Evolutionary conservation across 2,329 filamentous ascomycete species (phyloP), one percentile per base, ranked within the genome.

Genomic region (Ophiocordyceps camponoti-rufipedis): DNA sequence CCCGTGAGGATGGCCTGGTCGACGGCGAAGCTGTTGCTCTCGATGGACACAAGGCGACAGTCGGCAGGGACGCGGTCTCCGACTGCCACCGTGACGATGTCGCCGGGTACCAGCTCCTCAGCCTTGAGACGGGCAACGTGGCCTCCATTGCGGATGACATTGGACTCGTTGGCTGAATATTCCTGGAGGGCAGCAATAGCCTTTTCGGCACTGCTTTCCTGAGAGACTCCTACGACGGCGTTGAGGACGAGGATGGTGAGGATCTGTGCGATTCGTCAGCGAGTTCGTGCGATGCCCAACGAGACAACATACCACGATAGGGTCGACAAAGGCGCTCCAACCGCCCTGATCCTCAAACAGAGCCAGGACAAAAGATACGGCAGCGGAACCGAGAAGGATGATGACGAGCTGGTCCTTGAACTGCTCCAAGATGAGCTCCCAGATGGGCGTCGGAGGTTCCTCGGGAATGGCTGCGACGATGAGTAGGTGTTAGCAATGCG

Each of bases 341-440:
- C 87, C 91, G 55, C 88, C 86, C 49, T 84, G 84, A 41, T 91
- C 83, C 61, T 98, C 91, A 54, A 98, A 87, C 12, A 98, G 72
- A 28, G 91, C 91, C 50, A 98, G 71, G 28, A 88, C 78, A 60
- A 98, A 96, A 2, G 91, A 96, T 33, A 98, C 81, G 18, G 82
- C 86, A 11, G 91, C 91, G 35, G 89, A 96, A 46, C 79, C 91
- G 44, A 98, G 75, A 19, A 98, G 73, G 55, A 98, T 98, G 45
- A 98, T 75, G 53, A 98, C 91, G 43, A 98, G 78, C 65, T 98
- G 91, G 61, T 98, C 91, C 66, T 98, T 95, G 74, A 98, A 98
- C 63, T 98, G 91, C 67, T 98, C 91, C 48, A 98, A 74, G 46
- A 98, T 85, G 51, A 98, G 80, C 66, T 96, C 78, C 91, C 89